Base-by-base conservation (phyloP, 176 grass and related monocot species). In the Oryza coarctata region DNA sequence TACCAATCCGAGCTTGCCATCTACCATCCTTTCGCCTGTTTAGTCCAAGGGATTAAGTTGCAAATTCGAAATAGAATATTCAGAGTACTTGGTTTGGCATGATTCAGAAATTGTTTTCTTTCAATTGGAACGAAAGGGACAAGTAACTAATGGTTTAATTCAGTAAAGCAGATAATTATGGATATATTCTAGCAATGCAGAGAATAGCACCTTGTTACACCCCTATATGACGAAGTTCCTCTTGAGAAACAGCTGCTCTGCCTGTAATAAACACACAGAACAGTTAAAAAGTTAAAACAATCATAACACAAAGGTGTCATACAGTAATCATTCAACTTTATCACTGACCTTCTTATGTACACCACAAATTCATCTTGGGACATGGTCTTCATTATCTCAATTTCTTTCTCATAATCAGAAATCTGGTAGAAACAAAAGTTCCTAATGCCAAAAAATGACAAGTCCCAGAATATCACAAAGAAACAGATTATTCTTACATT, bases 211-310 rank as follows among this genome's bases (percentile, higher is more conserved):
- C 93, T 99, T 35, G 96, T 95, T 74, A 99, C 96, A 68, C 93
- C 96, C 78, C 93, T 88, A 32, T 95, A 99, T 71, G 68, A 49
- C 7, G 96, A 99, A 77, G 91, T 92, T 76, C 96, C 96, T 90
- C 96, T 99, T 17, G 96, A 99, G 89, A 99, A 99, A 89, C 93
- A 99, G 76, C 88, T 92, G 83, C 96, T 95, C 89, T 93, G 90
- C 74, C 93, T 99, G 83, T 81, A 75, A 90, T 49, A 74, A 75
- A 35, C 43, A 81, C 31, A 14, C 31, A 70, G 63, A 82, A 63
- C 3, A 64, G 68, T 61, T 23, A 78, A 49, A 49, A 29, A 39
- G 9, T 39, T 10, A 39, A 39, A 79, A 74, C 14, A 77, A 63
- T 40, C 41, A 85, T 32, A 78, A 68, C 22, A 45, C 3, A 28